Evolutionary conservation across 805 yeast species (phyloP).

Genomic region (Yamadazyma ubonensis): DNA sequence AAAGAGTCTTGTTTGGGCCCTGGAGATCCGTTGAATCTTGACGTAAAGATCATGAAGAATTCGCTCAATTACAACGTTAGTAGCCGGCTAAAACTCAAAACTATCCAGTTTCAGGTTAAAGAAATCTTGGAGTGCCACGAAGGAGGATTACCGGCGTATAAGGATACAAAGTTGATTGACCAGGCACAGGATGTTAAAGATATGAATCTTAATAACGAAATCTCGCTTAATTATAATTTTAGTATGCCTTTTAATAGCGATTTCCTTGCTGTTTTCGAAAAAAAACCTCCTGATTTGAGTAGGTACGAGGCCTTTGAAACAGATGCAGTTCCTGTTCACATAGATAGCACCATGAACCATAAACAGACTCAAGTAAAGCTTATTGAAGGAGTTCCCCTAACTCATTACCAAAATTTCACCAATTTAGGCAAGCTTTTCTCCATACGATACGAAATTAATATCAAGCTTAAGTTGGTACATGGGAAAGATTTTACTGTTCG

Average conservation of each 20-base stretch:
- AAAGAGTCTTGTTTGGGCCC: slow-evolving; percentile 61
- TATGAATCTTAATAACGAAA: slow-evolving; percentile 26
- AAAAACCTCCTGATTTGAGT: not conserved
- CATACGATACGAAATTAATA: slow-evolving; percentile 48
- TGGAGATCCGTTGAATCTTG: slow-evolving; percentile 45
- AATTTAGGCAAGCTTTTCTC: slow-evolving; percentile 51
- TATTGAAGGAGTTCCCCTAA: slow-evolving; percentile 40
- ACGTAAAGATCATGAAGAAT: slow-evolving; percentile 43
- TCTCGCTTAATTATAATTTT: slow-evolving; percentile 23
- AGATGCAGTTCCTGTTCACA: slow-evolving; percentile 9
- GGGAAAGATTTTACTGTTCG: slow-evolving; percentile 50
- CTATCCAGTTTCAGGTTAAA: slow-evolving; percentile 46
- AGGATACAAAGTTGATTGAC: slow-evolving; percentile 42
- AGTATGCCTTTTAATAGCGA: slow-evolving; percentile 38
- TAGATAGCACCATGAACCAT: slow-evolving; percentile 20
- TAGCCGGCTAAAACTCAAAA: slow-evolving; percentile 40
- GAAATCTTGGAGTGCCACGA: slow-evolving; percentile 57
- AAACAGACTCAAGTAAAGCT: slow-evolving; percentile 25
- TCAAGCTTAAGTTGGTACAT: slow-evolving; percentile 49
- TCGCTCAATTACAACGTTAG: slow-evolving; percentile 27
- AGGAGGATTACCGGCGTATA: slow-evolving; percentile 48
- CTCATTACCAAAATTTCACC: slow-evolving; percentile 52
- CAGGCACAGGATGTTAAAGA: slow-evolving; percentile 27
- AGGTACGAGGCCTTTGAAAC: slow-evolving; percentile 7
- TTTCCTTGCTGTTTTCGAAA: slow-evolving; percentile 26